Percentiles rank a stretch among this genome's conserved stretches.
Evolutionary conservation across 768 basidiomycete genomes (phyloP).

Genomic region (Pisolithus marmoratus): DNA sequence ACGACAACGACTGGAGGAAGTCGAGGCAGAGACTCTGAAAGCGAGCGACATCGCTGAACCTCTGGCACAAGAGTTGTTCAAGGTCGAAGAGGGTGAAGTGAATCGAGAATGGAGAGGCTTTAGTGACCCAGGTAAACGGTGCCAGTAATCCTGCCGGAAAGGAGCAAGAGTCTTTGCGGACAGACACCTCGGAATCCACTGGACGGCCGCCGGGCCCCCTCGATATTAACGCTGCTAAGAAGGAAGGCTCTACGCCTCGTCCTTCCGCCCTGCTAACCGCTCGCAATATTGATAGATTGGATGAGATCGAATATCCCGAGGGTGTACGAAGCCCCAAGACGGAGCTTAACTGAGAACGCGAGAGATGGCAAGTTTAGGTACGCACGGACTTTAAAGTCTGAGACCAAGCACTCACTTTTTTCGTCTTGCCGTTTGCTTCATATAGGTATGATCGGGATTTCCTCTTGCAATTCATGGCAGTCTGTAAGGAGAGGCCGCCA

Average conservation of each 20-base stretch:
- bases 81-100: slow-evolving; percentile 27
- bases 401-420: neutral
- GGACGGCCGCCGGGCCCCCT: slow-evolving; percentile 64
- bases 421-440: slow-evolving; percentile 34
- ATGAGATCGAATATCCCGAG: slow-evolving; percentile 73
- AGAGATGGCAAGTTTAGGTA: slow-evolving; percentile 89
- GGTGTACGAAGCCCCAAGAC: slow-evolving; percentile 75
- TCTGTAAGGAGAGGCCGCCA: slow-evolving; percentile 95
- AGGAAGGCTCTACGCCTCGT: slow-evolving; percentile 22
- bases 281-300: slow-evolving; percentile 78
- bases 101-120: slow-evolving; percentile 26
- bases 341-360: slow-evolving; percentile 77
- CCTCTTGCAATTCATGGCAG: slow-evolving; percentile 90
- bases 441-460: slow-evolving; percentile 90
- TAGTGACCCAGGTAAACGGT: slow-evolving; percentile 24
- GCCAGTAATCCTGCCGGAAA: slow-evolving; percentile 35
- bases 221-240: slow-evolving; percentile 54
- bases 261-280: slow-evolving; percentile 72
- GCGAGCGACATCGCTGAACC: slow-evolving; percentile 28
- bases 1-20: slow-evolving; percentile 16
- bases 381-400: slow-evolving; percentile 3
- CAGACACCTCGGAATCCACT: slow-evolving; percentile 49
- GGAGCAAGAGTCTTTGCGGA: slow-evolving; percentile 53
- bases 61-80: slow-evolving; percentile 40
- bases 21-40: slow-evolving; percentile 23